Base-by-base conservation (phyloP, 805 yeast genomes). In the Candida stauntonica region DNA sequence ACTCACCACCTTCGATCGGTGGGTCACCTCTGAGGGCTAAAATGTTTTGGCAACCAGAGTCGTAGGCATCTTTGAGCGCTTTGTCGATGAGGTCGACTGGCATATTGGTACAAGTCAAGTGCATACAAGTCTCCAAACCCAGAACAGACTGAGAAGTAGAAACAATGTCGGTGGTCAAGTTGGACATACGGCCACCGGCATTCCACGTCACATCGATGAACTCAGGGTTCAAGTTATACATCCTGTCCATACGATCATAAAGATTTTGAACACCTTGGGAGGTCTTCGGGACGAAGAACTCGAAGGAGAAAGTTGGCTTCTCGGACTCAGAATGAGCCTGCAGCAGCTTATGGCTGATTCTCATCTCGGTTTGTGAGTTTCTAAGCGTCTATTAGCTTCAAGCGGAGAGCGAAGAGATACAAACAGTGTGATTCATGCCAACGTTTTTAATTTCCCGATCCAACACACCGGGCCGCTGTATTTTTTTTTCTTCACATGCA, bases 201-300 rank as follows among this genome's bases (percentile, higher is more conserved):
- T 91, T 91, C 99, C 99, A 93, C 1, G 99, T 93, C 47, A 93
- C 85, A 58, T 93, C 99, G 42, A 93, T 80, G 62, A 93, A 93
- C 47, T 85, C 78, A 2, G 99, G 99, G 47, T 80, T 81, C 52
- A 87, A 70, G 48, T 85, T 86, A 62, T 86, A 87, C 99, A 93
- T 93, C 61, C 96, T 77, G 58, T 93, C 98, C 89, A 93, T 91
- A 58, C 99, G 74, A 61, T 93, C 98, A 66, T 89, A 91, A 42
- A 93, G 70, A 60, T 93, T 93, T 60, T 88, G 96, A 17, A 91
- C 93, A 58, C 99, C 99, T 62, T 93, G 97, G 17, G 91, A 72
- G 1, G 99, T 93, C 69, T 93, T 93, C 32, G 99, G 99, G 17
- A 91, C 96, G 62, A 93, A 93, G 66, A 86, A 93, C 70, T 93